phyloP scores from a whole-genome alignment of 1,284 basidiomycete genomes.

The Sporisorium scitamineum region DNA sequence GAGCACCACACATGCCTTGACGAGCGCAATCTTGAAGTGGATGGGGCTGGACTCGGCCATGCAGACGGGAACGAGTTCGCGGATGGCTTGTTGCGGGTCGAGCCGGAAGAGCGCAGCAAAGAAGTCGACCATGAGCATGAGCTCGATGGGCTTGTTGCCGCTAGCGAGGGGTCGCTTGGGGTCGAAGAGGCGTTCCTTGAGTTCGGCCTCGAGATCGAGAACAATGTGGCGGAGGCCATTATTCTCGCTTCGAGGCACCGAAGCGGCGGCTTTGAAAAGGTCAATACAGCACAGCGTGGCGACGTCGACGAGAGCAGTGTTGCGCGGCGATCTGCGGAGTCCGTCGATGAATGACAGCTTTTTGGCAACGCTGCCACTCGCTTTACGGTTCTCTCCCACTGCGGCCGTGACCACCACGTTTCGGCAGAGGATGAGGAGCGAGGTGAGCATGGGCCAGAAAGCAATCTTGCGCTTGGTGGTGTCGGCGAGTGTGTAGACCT shows the following conservation, averaged over 20 bases:
- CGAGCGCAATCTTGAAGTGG: constrained; percentile 58
- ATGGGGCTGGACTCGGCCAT: constrained; percentile 51
- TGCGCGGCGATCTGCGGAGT: constrained; percentile 63
- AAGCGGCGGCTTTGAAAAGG: constrained; percentile 82
- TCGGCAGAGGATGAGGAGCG: constrained; percentile 81
- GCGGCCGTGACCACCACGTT: constrained; percentile 76
- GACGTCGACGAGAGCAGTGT: constrained; percentile 73
- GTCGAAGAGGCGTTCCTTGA: constrained; percentile 63
- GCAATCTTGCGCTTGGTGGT: constrained; percentile 75
- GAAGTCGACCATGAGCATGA: constrained; percentile 62
- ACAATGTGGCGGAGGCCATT: constrained; percentile 78
- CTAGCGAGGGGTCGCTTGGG: constrained; percentile 51
- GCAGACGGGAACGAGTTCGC: constrained; percentile 57
- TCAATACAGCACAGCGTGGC: constrained; percentile 83
- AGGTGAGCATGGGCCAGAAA: constrained; percentile 83
- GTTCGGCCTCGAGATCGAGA: constrained; percentile 62
- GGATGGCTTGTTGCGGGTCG: constrained; percentile 57
- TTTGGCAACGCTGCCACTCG: constrained; percentile 68
- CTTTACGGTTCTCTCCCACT: constrained; percentile 68
- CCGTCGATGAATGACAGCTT: constrained; percentile 71
- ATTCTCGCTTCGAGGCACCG: constrained; percentile 73
- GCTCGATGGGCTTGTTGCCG: constrained; percentile 56
- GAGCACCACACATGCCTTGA: constrained; percentile 56
- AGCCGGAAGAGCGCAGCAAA: constrained; percentile 65
- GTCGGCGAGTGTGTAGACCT: constrained; percentile 63